Percentiles rank a stretch among this genome's conserved stretches.
Conservation (phyloP, 2,329 filamentous ascomycete genomes). For the Apiospora koreana region DNA sequence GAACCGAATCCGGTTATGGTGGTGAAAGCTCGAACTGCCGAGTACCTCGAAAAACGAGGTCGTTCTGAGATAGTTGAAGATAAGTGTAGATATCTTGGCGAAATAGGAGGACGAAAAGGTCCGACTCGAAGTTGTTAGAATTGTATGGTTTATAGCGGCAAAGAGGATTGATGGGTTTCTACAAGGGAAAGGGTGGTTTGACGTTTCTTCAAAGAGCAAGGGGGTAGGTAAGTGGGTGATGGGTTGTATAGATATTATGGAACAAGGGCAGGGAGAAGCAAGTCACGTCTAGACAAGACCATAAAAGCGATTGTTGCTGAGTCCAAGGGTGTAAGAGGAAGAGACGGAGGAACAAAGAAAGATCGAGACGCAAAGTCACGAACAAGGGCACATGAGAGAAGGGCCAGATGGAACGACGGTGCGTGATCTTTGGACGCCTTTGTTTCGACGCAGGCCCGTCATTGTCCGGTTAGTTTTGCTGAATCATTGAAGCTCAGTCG, state of each 20-base stretch:
- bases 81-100: background rate
- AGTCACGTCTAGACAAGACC: constrained; percentile 1
- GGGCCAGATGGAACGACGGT: background rate
- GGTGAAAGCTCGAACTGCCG: background rate
- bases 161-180: background rate
- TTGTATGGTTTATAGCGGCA: background rate
- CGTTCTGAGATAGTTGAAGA: background rate
- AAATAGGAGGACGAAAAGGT: background rate
- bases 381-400: background rate
- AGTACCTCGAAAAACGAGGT: background rate
- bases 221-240: background rate
- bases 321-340: constrained; percentile 3
- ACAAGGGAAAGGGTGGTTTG: background rate
- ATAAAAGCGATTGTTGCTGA: constrained; percentile 8
- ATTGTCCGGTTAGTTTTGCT: background rate
- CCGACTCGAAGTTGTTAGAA: background rate
- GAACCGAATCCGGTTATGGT: background rate
- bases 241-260: constrained; percentile 4
- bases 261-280: background rate
- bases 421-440: constrained; percentile 8
- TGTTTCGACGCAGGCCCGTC: constrained; percentile 8
- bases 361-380: background rate
- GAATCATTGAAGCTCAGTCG: background rate
- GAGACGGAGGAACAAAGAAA: background rate
- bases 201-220: constrained; percentile 8